Evolutionary conservation across 257 asterid species (phyloP).

Genomic region (Fraxinus anomala): DNA sequence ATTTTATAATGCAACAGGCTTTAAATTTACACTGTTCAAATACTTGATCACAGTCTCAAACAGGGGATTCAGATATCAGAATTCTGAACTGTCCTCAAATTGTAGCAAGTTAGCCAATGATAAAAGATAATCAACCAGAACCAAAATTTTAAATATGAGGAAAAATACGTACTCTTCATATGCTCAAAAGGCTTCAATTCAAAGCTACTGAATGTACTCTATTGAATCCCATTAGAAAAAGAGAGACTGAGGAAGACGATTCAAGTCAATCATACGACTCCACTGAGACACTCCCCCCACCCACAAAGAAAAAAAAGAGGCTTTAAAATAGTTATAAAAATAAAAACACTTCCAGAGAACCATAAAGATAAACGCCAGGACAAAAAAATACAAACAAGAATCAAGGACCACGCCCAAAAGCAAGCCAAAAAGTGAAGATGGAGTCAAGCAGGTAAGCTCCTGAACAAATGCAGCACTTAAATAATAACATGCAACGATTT

Average conservation of each 20-base stretch:
- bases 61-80: background rate
- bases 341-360: background rate
- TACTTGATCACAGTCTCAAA: background rate
- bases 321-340: background rate
- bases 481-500: background rate
- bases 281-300: background rate
- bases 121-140: background rate
- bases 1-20: background rate
- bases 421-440: conserved; percentile 8
- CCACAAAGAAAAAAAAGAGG: background rate
- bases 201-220: background rate
- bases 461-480: conserved; percentile 1
- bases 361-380: background rate
- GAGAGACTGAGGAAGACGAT: background rate
- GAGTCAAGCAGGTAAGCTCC: background rate
- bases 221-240: background rate
- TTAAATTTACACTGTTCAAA: background rate
- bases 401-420: conserved; percentile 19
- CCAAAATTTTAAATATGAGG: background rate
- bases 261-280: background rate
- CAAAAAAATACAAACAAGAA: background rate
- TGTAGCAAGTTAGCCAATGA: background rate
- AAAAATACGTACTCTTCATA: background rate
- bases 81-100: background rate
- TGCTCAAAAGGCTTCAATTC: conserved; percentile 7